Conservation (phyloP, 2,329 filamentous ascomycete genomes). For the Diplodia corticola region DNA sequence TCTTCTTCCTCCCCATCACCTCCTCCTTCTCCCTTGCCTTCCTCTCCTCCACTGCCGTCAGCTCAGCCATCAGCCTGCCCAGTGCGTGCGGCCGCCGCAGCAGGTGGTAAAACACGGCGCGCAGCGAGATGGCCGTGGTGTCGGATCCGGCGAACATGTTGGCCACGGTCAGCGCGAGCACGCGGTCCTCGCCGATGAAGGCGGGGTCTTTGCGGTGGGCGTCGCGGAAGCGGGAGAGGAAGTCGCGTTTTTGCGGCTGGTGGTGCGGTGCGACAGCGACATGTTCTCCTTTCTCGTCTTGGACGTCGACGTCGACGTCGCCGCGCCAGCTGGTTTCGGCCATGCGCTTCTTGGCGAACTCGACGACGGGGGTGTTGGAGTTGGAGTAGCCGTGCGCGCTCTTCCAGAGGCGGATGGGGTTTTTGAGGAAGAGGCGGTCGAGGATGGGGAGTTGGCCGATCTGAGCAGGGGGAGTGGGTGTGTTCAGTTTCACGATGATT, state of each 20-base stretch:
- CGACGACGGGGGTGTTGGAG: constrained; percentile 37
- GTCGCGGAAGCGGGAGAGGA: constrained; percentile 6
- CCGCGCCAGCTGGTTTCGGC: too few relatives aligned
- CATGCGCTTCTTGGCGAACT: constrained; percentile 25
- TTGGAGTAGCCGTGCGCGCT: constrained; percentile 35
- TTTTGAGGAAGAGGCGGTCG: constrained; percentile 22
- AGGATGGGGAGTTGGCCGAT: constrained; percentile 20
- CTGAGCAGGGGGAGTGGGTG: background rate
- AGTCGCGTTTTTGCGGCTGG: background rate
- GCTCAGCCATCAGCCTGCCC: constrained; percentile 31
- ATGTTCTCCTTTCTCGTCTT: constrained; percentile 26
- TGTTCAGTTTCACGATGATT: background rate
- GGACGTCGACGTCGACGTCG: constrained; percentile 33
- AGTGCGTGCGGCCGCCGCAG: constrained; percentile 31
- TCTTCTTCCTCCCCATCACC: constrained; percentile 8
- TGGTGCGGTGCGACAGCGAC: background rate
- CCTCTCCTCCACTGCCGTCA: constrained; percentile 26
- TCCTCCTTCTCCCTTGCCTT: constrained; percentile 32
- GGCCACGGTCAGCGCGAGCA: constrained; percentile 3
- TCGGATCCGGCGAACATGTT: constrained; percentile 7
- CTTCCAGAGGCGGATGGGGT: constrained; percentile 22
- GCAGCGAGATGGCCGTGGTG: constrained; percentile 32
- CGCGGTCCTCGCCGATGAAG: background rate
- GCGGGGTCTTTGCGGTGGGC: background rate
- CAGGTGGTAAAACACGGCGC: constrained; percentile 42